phyloP scores from a whole-genome alignment of 345 rosid genomes.

The Pugionium cornutum region DNA sequence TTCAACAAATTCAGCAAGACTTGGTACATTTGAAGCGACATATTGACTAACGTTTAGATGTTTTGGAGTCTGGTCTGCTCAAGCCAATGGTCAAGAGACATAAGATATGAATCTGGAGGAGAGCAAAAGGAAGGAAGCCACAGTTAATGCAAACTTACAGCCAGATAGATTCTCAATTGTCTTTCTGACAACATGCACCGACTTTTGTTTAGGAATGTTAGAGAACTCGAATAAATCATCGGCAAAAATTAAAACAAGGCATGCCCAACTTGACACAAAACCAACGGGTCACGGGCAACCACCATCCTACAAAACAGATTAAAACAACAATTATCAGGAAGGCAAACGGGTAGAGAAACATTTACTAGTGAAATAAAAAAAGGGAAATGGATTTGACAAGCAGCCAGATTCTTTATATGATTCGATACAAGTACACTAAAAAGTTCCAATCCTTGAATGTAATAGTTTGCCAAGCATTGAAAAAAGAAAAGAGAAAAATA shows the following conservation, averaged over 20 bases:
- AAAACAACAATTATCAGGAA: conserved; percentile 20
- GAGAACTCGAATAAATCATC: conserved; percentile 89
- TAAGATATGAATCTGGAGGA: conserved; percentile 19
- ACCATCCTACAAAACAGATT: conserved; percentile 57
- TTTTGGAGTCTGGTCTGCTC: conserved; percentile 72
- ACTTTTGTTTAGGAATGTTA: conserved; percentile 73
- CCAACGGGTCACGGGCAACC: conserved; percentile 83
- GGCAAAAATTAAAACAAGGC: conserved; percentile 64
- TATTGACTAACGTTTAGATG: conserved; percentile 63
- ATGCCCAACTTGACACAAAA: conserved; percentile 69
- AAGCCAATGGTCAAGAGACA: conserved; percentile 18
- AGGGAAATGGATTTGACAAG: conserved; percentile 4
- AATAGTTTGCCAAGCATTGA: too few species aligned
- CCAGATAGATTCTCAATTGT: conserved; percentile 76
- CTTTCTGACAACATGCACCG: conserved; percentile 63
- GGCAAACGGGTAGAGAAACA: conserved; percentile 8
- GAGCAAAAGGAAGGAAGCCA: conserved; percentile 8
- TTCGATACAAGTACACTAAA: not conserved
- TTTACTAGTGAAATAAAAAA: not conserved
- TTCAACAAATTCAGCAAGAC: conserved; percentile 60
- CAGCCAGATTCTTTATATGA: not conserved
- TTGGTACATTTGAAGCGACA: conserved; percentile 67
- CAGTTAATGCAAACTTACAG: conserved; percentile 56
- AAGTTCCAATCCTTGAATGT: conserved; percentile 7
- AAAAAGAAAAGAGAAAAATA: not conserved